Evolutionary conservation across 805 yeast species (phyloP).

Genomic region (Metschnikowia baotianmanensis): DNA sequence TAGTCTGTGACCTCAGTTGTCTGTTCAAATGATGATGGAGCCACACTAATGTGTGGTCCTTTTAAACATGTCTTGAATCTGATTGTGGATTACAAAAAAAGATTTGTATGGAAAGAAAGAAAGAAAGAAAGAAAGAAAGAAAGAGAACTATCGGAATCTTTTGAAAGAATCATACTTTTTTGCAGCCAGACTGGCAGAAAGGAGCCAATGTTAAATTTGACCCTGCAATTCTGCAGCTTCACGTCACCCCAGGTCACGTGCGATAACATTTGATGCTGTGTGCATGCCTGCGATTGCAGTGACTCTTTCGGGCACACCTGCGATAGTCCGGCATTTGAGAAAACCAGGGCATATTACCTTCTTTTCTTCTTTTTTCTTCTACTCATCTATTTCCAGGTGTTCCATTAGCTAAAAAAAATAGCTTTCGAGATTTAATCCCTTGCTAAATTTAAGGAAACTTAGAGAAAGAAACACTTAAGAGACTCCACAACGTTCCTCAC

Average conservation of each 20-base stretch:
- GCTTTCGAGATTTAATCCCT: too few species aligned
- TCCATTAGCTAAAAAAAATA: too few species aligned
- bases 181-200: background rate
- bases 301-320: slow-evolving; percentile 7
- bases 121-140: too few species aligned
- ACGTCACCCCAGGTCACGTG: slow-evolving; percentile 10
- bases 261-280: slow-evolving; percentile 16
- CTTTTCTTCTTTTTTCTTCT: slow-evolving; percentile 1
- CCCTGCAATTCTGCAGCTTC: background rate
- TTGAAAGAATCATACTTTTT: background rate
- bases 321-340: slow-evolving; percentile 5
- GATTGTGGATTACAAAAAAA: too few species aligned
- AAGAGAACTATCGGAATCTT: too few species aligned
- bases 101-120: too few species aligned
- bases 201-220: background rate
- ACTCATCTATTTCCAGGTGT: background rate
- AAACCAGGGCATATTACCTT: too few species aligned
- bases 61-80: too few species aligned
- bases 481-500: background rate
- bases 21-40: too few species aligned
- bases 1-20: too few species aligned
- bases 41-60: too few species aligned
- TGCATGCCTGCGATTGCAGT: slow-evolving; percentile 16
- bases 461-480: background rate
- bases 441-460: too few species aligned